A percentile compares a stretch with the other conserved stretches of the same genome.
phyloP scores from a whole-genome alignment of 768 basidiomycete species.

The Collybia mongolica region DNA sequence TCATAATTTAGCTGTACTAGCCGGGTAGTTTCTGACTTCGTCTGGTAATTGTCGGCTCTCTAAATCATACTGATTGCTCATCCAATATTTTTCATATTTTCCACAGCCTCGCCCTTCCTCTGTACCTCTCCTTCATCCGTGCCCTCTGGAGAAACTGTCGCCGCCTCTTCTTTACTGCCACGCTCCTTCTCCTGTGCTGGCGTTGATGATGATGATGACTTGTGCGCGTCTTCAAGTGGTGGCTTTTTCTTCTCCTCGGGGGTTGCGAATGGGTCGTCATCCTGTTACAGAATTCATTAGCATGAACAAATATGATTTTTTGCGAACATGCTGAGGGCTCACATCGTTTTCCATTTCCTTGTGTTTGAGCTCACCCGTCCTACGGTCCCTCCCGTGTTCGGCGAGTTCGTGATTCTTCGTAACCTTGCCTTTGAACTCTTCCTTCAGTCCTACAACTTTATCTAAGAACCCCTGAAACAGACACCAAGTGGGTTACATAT shows the following conservation, averaged over 20 bases:
- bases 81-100: too few relatives aligned
- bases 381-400: slow-evolving; percentile 27
- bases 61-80: too few relatives aligned
- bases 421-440: slow-evolving; percentile 32
- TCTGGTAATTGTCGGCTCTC: too few relatives aligned
- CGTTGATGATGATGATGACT: neutral
- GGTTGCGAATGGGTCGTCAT: slow-evolving; percentile 15
- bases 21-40: too few relatives aligned
- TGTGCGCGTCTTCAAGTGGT: neutral
- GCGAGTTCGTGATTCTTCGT: slow-evolving; percentile 24
- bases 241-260: slow-evolving; percentile 15
- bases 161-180: slow-evolving; percentile 23
- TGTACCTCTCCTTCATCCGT: slow-evolving; percentile 21
- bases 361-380: slow-evolving; percentile 29
- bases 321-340: neutral
- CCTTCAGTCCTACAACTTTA: slow-evolving; percentile 29
- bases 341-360: slow-evolving; percentile 26
- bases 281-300: neutral
- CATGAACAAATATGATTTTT: neutral
- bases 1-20: too few relatives aligned
- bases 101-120: slow-evolving; percentile 5
- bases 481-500: neutral
- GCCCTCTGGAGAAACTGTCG: slow-evolving; percentile 26
- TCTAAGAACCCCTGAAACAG: slow-evolving; percentile 27
- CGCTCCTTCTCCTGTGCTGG: slow-evolving; percentile 1